Evolutionary conservation across 805 yeast species (phyloP), one percentile per base, ranked within the genome.

Genomic region (Cyberlindnera mrakii): DNA sequence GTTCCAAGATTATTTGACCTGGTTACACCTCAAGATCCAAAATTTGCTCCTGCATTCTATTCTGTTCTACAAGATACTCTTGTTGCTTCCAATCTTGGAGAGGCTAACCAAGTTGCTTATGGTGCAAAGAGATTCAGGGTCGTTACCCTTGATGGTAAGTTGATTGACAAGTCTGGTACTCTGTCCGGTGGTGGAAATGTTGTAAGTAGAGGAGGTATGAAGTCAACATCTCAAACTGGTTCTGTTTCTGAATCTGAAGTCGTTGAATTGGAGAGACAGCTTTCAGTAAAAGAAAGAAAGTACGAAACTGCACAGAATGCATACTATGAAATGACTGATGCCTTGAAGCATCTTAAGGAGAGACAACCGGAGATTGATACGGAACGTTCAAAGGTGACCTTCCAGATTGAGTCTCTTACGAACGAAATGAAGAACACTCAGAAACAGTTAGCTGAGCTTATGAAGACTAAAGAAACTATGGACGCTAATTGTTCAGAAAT

Each of bases 181-280:
- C 81, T 95, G 82, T 80, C 95, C 37, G 99, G 99, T 54, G 99
- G 99, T 65, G 99, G 98, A 41, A 75, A 72, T 42, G 68, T 74
- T 33, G 75, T 72, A 8, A 72, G 75, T 15, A 74, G 74, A 40
- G 99, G 98, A 6, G 82, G 84, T 3, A 88, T 93, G 96, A 78
- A 72, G 45, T 54, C 63, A 1, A 51, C 60, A 0, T 47, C 56
- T 1, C 69, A 75, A 16, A 64, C 66, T 5, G 53, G 66, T 1
- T 70, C 67, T n/a, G 60, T 74, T 13, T 69, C 82, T 4, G 78
- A 77, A 18, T 78, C 72, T 15, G 86, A 80, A 38, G 72, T 86
- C 2, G 62, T 66, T 2, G 62, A 69, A 35, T 63, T 85, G 60
- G 78, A 76, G 41, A 59, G 61, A 3, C 82, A 81, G 40, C 67